These are phyloP conservation scores for Gossypium herbaceum DNA, from an alignment of 345 rosid genomes.

Conservation along the genomic window DNA sequence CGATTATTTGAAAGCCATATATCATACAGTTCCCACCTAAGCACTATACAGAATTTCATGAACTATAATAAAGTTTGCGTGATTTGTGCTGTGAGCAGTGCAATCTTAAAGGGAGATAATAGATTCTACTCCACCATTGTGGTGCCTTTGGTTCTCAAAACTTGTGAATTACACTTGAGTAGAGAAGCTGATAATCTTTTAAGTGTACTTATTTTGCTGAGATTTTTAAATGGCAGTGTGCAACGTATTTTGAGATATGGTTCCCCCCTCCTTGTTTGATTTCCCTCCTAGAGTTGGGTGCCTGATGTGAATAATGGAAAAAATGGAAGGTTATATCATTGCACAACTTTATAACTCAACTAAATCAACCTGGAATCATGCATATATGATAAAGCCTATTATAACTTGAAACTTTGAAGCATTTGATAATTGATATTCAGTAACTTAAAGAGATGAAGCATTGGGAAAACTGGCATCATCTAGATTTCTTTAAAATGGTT, in stretches of 20 bases:
- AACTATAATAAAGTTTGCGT: not conserved
- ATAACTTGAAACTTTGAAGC: not conserved
- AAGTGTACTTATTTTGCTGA: not conserved
- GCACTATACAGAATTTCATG: not conserved
- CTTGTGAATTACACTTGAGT: not conserved
- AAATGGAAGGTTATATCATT: not conserved
- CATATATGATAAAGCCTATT: not conserved
- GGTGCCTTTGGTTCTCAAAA: not conserved
- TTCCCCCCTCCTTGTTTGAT: not conserved
- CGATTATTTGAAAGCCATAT: not conserved
- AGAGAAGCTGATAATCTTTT: not conserved
- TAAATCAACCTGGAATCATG: not conserved
- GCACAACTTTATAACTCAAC: not conserved
- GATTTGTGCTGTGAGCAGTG: not conserved
- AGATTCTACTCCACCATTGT: too few relatives aligned
- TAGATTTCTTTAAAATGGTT: conserved; percentile 1
- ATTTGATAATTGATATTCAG: not conserved
- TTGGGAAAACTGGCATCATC: not conserved
- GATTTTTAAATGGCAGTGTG: not conserved
- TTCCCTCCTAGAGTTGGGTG: not conserved
- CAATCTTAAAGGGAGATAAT: not conserved
- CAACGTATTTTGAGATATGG: not conserved
- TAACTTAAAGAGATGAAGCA: not conserved
- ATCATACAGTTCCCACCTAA: not conserved
- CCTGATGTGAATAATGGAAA: not conserved